A percentile compares a stretch with the other conserved stretches of the same genome.
Conservation (phyloP, 495 filamentous ascomycete species). For the Bacidia rubella region DNA sequence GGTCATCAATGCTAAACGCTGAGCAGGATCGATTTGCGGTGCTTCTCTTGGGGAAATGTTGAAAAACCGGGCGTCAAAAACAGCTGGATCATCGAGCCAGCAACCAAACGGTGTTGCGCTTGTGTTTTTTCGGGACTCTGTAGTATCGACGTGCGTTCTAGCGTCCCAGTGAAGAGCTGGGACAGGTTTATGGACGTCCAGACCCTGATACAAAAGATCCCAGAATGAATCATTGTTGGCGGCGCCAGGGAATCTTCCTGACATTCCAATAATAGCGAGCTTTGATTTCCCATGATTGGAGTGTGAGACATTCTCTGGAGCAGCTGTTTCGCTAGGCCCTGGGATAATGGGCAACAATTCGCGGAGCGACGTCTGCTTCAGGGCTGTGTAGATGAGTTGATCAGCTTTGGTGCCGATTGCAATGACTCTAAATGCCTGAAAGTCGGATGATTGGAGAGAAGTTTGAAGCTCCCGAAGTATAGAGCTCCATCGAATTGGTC, state of each 20-base stretch:
- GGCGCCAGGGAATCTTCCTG: conserved; percentile 20
- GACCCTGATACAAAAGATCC: conserved; percentile 1
- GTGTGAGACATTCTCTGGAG: conserved; percentile 44
- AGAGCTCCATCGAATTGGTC: conserved; percentile 44
- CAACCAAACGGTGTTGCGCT: conserved; percentile 21
- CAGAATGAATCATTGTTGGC: conserved; percentile 2
- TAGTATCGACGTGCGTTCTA: conserved; percentile 19
- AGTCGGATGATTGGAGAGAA: neutral
- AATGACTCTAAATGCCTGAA: conserved; percentile 2
- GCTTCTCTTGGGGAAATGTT: conserved; percentile 10
- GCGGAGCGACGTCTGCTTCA: conserved; percentile 23
- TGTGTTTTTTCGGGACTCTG: conserved; percentile 20
- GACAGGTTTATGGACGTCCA: conserved; percentile 1
- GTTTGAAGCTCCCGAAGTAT: conserved; percentile 32
- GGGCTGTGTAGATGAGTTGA: conserved; percentile 13
- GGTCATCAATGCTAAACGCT: conserved; percentile 54
- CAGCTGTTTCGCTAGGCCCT: conserved; percentile 77
- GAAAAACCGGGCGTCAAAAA: conserved; percentile 11
- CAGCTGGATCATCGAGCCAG: conserved; percentile 18
- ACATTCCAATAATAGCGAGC: conserved; percentile 22
- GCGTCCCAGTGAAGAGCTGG: conserved; percentile 18
- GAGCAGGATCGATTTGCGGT: conserved; percentile 56
- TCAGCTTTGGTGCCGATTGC: conserved; percentile 13
- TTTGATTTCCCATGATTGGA: conserved; percentile 13
- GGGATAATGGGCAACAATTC: conserved; percentile 83